A percentile compares a stretch with the other conserved stretches of the same genome.
Evolutionary conservation across 495 filamentous ascomycete genomes (phyloP).

Genomic region (Rhypophila decipiens): DNA sequence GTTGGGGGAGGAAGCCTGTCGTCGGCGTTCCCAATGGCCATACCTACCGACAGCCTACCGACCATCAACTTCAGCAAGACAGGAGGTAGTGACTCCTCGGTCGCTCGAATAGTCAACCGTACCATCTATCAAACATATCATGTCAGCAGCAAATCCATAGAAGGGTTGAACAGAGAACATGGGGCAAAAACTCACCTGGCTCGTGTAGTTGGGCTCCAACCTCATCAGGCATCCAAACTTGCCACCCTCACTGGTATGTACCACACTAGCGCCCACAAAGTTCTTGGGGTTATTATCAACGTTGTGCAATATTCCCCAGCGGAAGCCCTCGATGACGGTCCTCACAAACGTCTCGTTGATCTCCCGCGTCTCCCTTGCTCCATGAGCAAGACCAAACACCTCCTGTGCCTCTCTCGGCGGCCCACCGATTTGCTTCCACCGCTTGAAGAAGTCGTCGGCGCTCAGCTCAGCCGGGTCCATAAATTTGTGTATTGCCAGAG

Average conservation of each 20-base stretch:
- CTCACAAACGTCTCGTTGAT: slow-evolving; percentile 54
- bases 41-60: slow-evolving; percentile 56
- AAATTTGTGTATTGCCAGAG: slow-evolving; percentile 86
- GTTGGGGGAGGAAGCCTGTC: slow-evolving; percentile 21
- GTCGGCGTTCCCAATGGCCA: slow-evolving; percentile 34
- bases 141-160: neutral
- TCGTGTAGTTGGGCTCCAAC: slow-evolving; percentile 89
- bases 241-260: slow-evolving; percentile 74
- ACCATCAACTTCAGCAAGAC: slow-evolving; percentile 81
- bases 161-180: neutral
- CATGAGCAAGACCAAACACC: slow-evolving; percentile 62
- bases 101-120: slow-evolving; percentile 88
- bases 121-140: slow-evolving; percentile 62
- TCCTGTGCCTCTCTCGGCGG: slow-evolving; percentile 77
- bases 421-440: slow-evolving; percentile 97
- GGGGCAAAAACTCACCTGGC: slow-evolving; percentile 53
- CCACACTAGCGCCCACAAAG: slow-evolving; percentile 85
- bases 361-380: slow-evolving; percentile 45
- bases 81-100: slow-evolving; percentile 80
- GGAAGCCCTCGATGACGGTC: slow-evolving; percentile 67
- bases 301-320: slow-evolving; percentile 76
- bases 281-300: slow-evolving; percentile 91
- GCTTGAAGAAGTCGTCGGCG: slow-evolving; percentile 93
- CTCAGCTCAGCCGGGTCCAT: slow-evolving; percentile 83
- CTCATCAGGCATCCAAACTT: slow-evolving; percentile 93